phyloP scores from a whole-genome alignment of 2,329 filamentous ascomycete species.

The Alternaria conjuncta region DNA sequence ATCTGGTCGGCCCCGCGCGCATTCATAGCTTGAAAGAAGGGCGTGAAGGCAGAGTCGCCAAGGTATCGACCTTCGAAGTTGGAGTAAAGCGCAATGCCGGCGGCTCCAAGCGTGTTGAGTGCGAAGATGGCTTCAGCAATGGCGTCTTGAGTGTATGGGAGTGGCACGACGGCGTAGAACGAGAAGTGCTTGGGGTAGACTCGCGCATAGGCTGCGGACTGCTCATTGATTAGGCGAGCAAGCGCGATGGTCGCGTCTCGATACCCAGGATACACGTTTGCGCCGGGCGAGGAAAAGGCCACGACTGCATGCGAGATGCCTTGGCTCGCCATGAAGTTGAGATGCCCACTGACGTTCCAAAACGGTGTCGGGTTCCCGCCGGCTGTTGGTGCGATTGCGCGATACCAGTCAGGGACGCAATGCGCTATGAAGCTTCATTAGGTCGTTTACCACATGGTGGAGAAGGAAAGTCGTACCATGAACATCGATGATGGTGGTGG shows the following conservation, averaged over 20 bases:
- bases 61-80: slow-evolving; percentile 14
- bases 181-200: slow-evolving; percentile 8
- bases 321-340: slow-evolving; percentile 10
- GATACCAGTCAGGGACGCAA: slow-evolving; percentile 12
- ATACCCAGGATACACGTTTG: slow-evolving; percentile 4
- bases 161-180: slow-evolving; percentile 15
- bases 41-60: background rate
- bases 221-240: slow-evolving; percentile 14
- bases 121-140: slow-evolving; percentile 6
- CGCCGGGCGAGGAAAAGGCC: slow-evolving; percentile 5
- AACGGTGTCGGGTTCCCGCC: slow-evolving; percentile 10
- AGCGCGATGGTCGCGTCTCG: slow-evolving; percentile 2
- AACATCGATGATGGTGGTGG: slow-evolving; percentile 1
- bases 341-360: slow-evolving; percentile 6
- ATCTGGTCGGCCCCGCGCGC: background rate
- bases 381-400: slow-evolving; percentile 2
- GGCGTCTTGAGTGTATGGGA: slow-evolving; percentile 2
- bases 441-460: accelerated
- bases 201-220: slow-evolving; percentile 2
- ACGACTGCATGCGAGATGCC: slow-evolving; percentile 4
- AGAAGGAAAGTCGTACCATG: background rate
- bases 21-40: slow-evolving; percentile 11
- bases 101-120: background rate
- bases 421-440: background rate
- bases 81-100: slow-evolving; percentile 10